Conservation (phyloP, 805 yeast species). For the Kuraishia ogatae region DNA sequence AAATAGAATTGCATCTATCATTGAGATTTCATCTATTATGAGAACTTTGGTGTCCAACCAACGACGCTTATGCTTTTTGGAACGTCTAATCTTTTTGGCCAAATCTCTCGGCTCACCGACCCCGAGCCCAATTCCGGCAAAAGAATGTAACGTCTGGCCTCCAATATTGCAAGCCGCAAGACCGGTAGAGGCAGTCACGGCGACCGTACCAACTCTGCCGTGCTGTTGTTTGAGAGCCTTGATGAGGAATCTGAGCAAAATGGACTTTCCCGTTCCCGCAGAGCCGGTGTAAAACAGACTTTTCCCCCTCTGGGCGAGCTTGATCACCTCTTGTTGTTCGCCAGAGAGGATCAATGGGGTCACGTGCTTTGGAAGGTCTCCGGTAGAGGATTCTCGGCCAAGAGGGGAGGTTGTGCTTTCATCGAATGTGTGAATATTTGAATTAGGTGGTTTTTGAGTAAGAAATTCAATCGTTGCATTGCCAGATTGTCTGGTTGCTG, state of each 20-base stretch:
- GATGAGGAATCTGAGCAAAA: conserved; percentile 57
- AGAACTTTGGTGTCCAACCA: conserved; percentile 70
- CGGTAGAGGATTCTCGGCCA: too few species aligned
- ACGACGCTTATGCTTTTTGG: conserved; percentile 30
- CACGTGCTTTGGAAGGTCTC: conserved; percentile 1
- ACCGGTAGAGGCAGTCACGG: conserved; percentile 94
- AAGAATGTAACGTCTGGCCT: conserved; percentile 81
- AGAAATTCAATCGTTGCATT: conserved; percentile 2
- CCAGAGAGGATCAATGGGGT: conserved; percentile 8
- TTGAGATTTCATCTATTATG: conserved; percentile 87
- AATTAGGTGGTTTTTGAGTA: background rate
- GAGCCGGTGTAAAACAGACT: conserved; percentile 74
- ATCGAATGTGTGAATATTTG: background rate
- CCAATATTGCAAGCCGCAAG: conserved; percentile 92
- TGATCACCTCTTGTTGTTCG: conserved; percentile 41
- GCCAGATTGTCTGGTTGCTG: background rate
- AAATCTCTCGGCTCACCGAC: conserved; percentile 37
- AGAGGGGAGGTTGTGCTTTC: too few species aligned
- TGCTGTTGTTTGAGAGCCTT: conserved; percentile 34
- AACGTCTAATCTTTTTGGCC: conserved; percentile 38
- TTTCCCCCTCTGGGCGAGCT: conserved; percentile 35
- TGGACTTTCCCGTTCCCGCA: conserved; percentile 86
- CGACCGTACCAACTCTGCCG: conserved; percentile 41
- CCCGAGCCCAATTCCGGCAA: conserved; percentile 82
- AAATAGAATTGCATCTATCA: conserved; percentile 78